Evolutionary conservation across 1,284 basidiomycete species (phyloP), one percentile per base, ranked within the genome.

Genomic region (Neonothopanus nambi): DNA sequence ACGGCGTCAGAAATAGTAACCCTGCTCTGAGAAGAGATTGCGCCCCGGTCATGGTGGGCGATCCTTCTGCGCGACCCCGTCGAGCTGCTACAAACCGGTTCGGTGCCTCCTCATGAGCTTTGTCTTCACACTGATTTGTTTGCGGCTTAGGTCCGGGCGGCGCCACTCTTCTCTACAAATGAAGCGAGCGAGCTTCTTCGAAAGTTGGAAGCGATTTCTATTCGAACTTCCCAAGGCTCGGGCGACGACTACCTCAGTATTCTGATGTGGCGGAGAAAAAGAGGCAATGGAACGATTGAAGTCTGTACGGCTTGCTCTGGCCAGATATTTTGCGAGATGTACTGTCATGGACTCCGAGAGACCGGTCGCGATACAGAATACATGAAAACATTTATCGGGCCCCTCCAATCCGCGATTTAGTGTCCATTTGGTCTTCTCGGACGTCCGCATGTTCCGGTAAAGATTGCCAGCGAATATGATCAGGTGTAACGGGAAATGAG

Each of bases 11-110:
- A 87, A 62, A 71, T 89, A 9, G 69, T 88, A 18, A 70, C 80
- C 5, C 86, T 91, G 65, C 81, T 91, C 50, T 76, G 78, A 15
- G 85, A 88, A 48, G 84, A 84, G 54, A 67, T 88, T 28, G 85
- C 80, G 2, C 87, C 89, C 1, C 85, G 81, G 57, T 78, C 85
- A 5, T 91, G 89, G 89, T 90, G 87, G 86, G 85, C 84, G 8
- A 74, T 89, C 21, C 68, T 91, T 37, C 71, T 91, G 24, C 82
- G 75, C 59, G 87, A 91, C 65, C 71, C 82, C 17, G 70, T 84
- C 2, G 80, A 79, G 39, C 76, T 91, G 42, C 67, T 91, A 50
- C 79, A 80, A 64, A 70, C 80, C 59, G 72, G 87, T 82, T 61
- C 61, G 81, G n/a, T n/a, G n/a, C n/a, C 71, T 21, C 15, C 21